A percentile compares a stretch with the other conserved stretches of the same genome.
Evolutionary conservation across 1,284 basidiomycete species (phyloP).

Genomic region (Ustilago cynodontis): DNA sequence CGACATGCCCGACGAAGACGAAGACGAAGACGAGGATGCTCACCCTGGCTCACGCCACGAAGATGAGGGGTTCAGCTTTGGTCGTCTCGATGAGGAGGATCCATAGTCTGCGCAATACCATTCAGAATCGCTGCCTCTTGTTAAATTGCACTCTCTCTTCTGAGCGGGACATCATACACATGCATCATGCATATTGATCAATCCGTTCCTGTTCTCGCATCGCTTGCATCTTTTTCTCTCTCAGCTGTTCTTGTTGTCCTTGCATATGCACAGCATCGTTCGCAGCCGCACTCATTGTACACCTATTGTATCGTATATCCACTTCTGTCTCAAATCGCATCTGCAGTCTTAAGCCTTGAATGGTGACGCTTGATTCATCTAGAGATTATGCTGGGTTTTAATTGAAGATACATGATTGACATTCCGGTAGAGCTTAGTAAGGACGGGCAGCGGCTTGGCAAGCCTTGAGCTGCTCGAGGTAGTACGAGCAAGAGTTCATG

Average conservation of each 20-base stretch:
- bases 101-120: constrained; percentile 11
- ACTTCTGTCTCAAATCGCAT: constrained; percentile 4
- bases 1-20: constrained; percentile 25
- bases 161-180: too few relatives aligned
- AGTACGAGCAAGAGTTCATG: constrained; percentile 74
- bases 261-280: constrained; percentile 10
- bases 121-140: not conserved
- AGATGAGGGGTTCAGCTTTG: constrained; percentile 38
- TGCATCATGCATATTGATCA: too few relatives aligned
- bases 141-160: too few relatives aligned
- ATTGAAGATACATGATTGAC: not conserved
- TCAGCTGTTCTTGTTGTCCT: not conserved
- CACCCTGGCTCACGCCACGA: constrained; percentile 41
- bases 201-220: not conserved
- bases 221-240: not conserved
- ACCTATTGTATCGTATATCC: not conserved
- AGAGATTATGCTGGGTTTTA: constrained; percentile 11
- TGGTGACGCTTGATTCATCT: constrained; percentile 33
- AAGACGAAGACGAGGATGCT: constrained; percentile 31
- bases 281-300: not conserved
- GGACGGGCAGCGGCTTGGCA: constrained; percentile 68
- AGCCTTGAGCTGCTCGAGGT: constrained; percentile 72
- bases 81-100: constrained; percentile 34
- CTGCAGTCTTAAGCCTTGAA: constrained; percentile 10
- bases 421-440: constrained; percentile 50